Evolutionary conservation across 805 yeast species (phyloP).

Genomic region (Ascoidea asiatica): DNA sequence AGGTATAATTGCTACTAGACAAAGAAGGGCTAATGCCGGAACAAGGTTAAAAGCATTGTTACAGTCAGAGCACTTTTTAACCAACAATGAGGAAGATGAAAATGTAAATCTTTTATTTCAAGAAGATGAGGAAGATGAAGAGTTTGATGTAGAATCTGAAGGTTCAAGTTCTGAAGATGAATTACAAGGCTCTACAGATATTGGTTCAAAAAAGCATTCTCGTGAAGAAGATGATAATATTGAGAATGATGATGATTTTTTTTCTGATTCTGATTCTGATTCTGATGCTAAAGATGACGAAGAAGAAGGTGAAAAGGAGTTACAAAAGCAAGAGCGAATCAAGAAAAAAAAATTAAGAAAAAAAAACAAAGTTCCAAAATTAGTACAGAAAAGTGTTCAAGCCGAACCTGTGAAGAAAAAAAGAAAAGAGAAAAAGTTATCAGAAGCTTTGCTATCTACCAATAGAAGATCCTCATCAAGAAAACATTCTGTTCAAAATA

Average conservation of each 20-base stretch:
- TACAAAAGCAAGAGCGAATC: slow-evolving; percentile 16
- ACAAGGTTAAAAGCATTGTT: slow-evolving; percentile 62
- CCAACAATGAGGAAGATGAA: slow-evolving; percentile 57
- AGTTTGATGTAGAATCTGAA: slow-evolving; percentile 16
- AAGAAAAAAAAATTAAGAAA: slow-evolving; percentile 17
- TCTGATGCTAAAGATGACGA: slow-evolving; percentile 13
- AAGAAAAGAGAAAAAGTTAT: slow-evolving; percentile 9
- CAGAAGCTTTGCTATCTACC: slow-evolving; percentile 36
- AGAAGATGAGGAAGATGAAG: slow-evolving; percentile 18
- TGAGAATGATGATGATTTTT: slow-evolving; percentile 45
- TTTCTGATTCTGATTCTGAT: slow-evolving; percentile 38
- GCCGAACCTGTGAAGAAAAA: slow-evolving; percentile 12
- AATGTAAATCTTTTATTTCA: slow-evolving; percentile 58
- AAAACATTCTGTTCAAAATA: slow-evolving; percentile 63
- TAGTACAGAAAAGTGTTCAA: slow-evolving; percentile 15
- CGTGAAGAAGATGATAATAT: neutral
- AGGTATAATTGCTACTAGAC: slow-evolving; percentile 59
- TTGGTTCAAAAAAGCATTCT: neutral
- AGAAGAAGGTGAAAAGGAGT: slow-evolving; percentile 27
- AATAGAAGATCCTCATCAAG: slow-evolving; percentile 67
- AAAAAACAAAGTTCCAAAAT: slow-evolving; percentile 19
- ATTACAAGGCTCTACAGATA: neutral
- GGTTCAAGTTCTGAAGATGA: slow-evolving; percentile 42
- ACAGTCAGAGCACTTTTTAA: slow-evolving; percentile 40
- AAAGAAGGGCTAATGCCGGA: slow-evolving; percentile 83